Percentiles rank a stretch among this genome's conserved stretches.
phyloP scores from a whole-genome alignment of 1,139 yeast species.

The Spathaspora sp. region DNA sequence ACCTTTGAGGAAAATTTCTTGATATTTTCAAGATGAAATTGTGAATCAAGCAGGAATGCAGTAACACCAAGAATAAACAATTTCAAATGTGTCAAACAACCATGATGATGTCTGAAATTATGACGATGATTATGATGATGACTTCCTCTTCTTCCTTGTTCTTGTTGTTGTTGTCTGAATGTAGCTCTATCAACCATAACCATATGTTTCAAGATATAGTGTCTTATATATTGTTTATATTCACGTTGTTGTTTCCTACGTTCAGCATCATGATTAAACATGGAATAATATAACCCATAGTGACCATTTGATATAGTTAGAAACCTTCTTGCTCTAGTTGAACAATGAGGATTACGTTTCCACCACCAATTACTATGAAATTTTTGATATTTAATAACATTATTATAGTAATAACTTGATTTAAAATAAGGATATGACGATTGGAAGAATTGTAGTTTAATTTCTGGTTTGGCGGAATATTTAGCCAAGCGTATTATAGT shows the following conservation, averaged over 20 bases:
- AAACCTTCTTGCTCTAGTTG: constrained; percentile 22
- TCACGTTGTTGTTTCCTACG: constrained; percentile 12
- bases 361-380: constrained; percentile 18
- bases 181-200: constrained; percentile 11
- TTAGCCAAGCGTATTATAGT: constrained; percentile 15
- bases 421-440: constrained; percentile 38
- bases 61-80: constrained; percentile 11
- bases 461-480: constrained; percentile 7
- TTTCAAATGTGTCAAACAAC: constrained; percentile 7
- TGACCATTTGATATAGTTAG: constrained; percentile 41
- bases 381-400: constrained; percentile 18
- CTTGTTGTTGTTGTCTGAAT: constrained; percentile 5
- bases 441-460: constrained; percentile 38
- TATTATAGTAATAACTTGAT: constrained; percentile 13
- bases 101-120: constrained; percentile 4
- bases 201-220: constrained; percentile 12
- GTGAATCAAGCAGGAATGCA: constrained; percentile 14
- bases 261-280: constrained; percentile 37
- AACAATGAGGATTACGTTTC: constrained; percentile 35
- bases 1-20: constrained; percentile 10
- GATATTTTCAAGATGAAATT: constrained; percentile 9
- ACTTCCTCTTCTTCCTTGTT: background rate
- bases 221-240: constrained; percentile 11
- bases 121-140: constrained; percentile 2
- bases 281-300: constrained; percentile 45